phyloP scores from a whole-genome alignment of 805 yeast genomes.

The Pichia thaimueangensis region DNA sequence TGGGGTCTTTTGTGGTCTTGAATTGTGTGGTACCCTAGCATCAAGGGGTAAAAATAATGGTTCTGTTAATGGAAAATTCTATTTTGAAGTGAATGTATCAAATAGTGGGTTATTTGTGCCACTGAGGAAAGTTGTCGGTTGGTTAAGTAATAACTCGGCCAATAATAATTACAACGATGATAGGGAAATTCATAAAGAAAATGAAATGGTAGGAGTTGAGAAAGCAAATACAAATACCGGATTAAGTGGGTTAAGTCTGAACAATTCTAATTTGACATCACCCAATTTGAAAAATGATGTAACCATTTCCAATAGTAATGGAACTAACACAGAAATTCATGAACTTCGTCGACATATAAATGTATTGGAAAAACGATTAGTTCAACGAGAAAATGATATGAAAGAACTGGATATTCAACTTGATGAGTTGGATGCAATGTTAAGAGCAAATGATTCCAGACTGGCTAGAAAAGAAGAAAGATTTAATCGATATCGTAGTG shows the following conservation, averaged over 20 bases:
- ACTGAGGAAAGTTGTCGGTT: slow-evolving; percentile 33
- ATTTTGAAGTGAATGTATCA: slow-evolving; percentile 59
- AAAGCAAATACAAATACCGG: no score
- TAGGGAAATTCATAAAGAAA: no score
- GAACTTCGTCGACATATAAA: slow-evolving; percentile 16
- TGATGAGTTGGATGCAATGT: slow-evolving; percentile 40
- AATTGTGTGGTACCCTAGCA: slow-evolving; percentile 60
- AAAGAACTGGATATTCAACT: slow-evolving; percentile 43
- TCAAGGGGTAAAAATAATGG: slow-evolving; percentile 81
- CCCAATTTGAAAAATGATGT: not conserved
- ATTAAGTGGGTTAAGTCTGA: no score
- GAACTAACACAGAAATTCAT: not conserved
- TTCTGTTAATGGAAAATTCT: slow-evolving; percentile 61
- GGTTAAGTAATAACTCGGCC: slow-evolving; percentile 1
- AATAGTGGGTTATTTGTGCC: slow-evolving; percentile 73
- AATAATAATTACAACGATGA: not conserved
- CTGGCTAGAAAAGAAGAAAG: slow-evolving; percentile 40
- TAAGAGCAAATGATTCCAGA: slow-evolving; percentile 42
- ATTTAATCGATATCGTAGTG: slow-evolving; percentile 39
- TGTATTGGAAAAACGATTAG: slow-evolving; percentile 29
- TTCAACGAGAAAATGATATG: slow-evolving; percentile 39
- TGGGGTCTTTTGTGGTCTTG: slow-evolving; percentile 85
- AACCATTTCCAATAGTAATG: not conserved
- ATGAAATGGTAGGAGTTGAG: no score
- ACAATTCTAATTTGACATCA: not conserved